Evolutionary conservation across 306 rosid genomes (phyloP), one percentile per base, ranked within the genome.

Genomic region (Dryas octopetala): DNA sequence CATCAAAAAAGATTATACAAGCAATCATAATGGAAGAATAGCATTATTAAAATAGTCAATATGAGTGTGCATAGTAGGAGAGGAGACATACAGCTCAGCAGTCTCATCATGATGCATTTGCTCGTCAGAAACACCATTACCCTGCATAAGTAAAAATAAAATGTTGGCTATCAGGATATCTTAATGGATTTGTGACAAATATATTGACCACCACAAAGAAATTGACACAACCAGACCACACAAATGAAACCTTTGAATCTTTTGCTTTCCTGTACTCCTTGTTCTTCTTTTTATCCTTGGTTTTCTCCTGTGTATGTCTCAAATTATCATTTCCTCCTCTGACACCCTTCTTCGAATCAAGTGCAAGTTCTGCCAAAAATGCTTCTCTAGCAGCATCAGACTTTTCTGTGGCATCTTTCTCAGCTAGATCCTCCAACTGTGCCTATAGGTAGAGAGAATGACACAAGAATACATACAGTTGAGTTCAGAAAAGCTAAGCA

Each of bases 361-460:
- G 96, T 60, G 88, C 99, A 84, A 96, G 96, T 85, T 96, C 99
- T 2, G 98, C 99, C 86, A 96, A 86, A 82, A 96, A 85, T 48
- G 98, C 98, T 82, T 96, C 98, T 70, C 99, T 83, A 17, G 91
- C 92, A 57, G 97, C 99, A 83, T 96, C 99, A 28, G 99, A 96
- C 85, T 88, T 92, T 83, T 92, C 91, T 13, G 88, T 89, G 68
- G 96, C 99, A 83, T 96, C 92, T 83, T 90, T 90, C 91, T 96
- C 97, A 52, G 99, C 98, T 82, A 96, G 86, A 77, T 89, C 97
- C 83, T 92, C 99, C 88, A 92, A 86, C 68, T 81, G 86, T 55
- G 90, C 83, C 99, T 96, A 80, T 72, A 81, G 80, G 60, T 48
- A 66, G 4, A 16, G 64, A 44, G 57, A 28, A 26, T 12, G 17